A percentile compares a stretch with the other conserved stretches of the same genome.
Evolutionary conservation across 2,329 filamentous ascomycete species (phyloP).

Genomic region (Xylaria polymorpha): DNA sequence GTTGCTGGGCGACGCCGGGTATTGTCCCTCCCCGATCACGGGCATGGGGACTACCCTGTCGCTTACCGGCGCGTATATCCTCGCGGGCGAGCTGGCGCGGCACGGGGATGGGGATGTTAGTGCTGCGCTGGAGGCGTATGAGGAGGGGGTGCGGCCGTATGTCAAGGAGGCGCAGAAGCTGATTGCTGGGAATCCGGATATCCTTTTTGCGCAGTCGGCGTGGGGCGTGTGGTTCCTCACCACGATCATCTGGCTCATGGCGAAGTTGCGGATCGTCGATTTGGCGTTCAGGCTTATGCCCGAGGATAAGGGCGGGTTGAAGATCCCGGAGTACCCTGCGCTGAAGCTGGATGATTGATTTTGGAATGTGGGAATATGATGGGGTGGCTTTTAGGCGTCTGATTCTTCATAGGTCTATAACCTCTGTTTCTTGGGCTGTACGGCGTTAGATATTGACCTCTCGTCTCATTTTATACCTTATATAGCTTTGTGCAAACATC

Average conservation of each 20-base stretch:
- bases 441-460: neutral
- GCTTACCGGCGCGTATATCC: slow-evolving; percentile 64
- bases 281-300: slow-evolving; percentile 38
- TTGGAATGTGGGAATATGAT: too few species aligned
- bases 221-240: slow-evolving; percentile 42
- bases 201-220: slow-evolving; percentile 39
- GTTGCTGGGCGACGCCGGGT: slow-evolving; percentile 66
- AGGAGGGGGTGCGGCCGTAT: slow-evolving; percentile 58
- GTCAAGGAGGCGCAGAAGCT: slow-evolving; percentile 56
- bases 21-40: slow-evolving; percentile 60
- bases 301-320: slow-evolving; percentile 40
- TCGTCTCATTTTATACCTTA: neutral
- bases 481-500: neutral
- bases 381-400: too few species aligned
- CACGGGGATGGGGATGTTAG: slow-evolving; percentile 43
- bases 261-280: slow-evolving; percentile 43
- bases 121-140: slow-evolving; percentile 57
- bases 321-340: slow-evolving; percentile 47
- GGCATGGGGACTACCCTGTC: slow-evolving; percentile 64
- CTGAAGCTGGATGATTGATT: slow-evolving; percentile 36
- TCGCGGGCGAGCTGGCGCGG: slow-evolving; percentile 64
- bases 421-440: neutral
- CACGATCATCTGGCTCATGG: slow-evolving; percentile 42
- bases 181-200: slow-evolving; percentile 34
- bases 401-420: neutral